phyloP scores from a whole-genome alignment of 2,329 filamentous ascomycete species.

The Penicillium sp. region DNA sequence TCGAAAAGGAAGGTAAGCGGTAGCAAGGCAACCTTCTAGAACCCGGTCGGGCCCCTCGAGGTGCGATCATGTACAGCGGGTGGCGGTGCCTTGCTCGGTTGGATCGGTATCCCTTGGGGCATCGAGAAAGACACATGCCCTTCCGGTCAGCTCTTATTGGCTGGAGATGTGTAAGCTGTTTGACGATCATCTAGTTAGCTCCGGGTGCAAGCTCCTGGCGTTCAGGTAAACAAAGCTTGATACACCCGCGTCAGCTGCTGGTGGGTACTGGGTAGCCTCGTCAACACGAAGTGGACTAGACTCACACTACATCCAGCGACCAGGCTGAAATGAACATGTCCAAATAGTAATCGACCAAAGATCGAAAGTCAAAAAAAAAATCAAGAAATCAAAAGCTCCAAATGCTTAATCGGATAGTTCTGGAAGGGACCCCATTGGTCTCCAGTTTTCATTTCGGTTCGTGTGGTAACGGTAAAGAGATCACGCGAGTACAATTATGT shows the following conservation, averaged over 20 bases:
- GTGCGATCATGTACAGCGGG: not conserved
- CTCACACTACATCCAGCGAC: not conserved
- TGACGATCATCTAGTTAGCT: not conserved
- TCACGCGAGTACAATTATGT: not conserved
- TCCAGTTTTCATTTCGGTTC: not conserved
- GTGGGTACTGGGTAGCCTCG: not conserved
- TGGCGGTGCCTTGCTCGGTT: not conserved
- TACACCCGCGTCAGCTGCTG: not conserved
- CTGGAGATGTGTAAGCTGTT: not conserved
- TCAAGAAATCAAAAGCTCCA: not conserved
- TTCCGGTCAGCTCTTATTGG: not conserved
- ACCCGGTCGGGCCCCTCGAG: not conserved
- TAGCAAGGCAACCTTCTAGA: constrained; percentile 11
- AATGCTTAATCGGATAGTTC: not conserved
- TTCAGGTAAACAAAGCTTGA: not conserved
- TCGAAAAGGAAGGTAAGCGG: not conserved
- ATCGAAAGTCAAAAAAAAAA: not conserved
- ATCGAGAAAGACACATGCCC: not conserved
- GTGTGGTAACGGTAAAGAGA: not conserved
- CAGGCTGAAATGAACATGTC: not conserved
- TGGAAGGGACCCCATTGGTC: not conserved
- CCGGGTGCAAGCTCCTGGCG: not conserved
- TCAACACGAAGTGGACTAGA: not conserved
- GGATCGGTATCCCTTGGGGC: not conserved
- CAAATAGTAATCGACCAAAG: not conserved